Conservation (phyloP, 2,329 filamentous ascomycete species). For the Dactylellina haptotyla region DNA sequence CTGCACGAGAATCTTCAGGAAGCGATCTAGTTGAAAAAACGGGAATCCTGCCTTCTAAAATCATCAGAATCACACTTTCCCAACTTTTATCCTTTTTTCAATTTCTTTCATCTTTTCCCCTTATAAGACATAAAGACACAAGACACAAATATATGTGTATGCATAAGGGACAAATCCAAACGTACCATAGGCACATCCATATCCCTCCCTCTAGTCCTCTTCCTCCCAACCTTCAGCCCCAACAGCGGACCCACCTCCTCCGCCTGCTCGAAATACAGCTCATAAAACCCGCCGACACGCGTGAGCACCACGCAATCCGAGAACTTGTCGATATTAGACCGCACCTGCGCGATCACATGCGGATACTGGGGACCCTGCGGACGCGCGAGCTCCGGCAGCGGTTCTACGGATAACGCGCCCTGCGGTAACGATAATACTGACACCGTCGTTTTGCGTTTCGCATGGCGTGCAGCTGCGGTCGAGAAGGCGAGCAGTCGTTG, state of each 20-base stretch:
- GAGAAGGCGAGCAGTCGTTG: constrained; percentile 2
- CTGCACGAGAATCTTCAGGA: constrained; percentile 90
- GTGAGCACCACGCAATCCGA: constrained; percentile 90
- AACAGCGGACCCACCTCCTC: constrained; percentile 86
- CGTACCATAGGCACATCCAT: constrained; percentile 85
- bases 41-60: constrained; percentile 82
- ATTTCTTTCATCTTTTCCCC: background rate
- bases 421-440: constrained; percentile 27
- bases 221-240: constrained; percentile 84
- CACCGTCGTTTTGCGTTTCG: constrained; percentile 39
- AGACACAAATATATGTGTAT: background rate
- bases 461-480: background rate
- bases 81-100: background rate
- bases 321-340: constrained; percentile 89
- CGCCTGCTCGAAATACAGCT: constrained; percentile 96
- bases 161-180: constrained; percentile 46
- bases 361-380: constrained; percentile 71
- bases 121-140: too few species aligned
- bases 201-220: constrained; percentile 73
- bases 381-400: constrained; percentile 55
- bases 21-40: constrained; percentile 89
- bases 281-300: constrained; percentile 94
- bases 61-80: background rate
- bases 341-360: constrained; percentile 86
- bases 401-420: constrained; percentile 33